These are phyloP conservation scores for Fusarium brevicatenulatum DNA, from an alignment of 2,329 filamentous ascomycete species.

Conservation along the genomic window DNA sequence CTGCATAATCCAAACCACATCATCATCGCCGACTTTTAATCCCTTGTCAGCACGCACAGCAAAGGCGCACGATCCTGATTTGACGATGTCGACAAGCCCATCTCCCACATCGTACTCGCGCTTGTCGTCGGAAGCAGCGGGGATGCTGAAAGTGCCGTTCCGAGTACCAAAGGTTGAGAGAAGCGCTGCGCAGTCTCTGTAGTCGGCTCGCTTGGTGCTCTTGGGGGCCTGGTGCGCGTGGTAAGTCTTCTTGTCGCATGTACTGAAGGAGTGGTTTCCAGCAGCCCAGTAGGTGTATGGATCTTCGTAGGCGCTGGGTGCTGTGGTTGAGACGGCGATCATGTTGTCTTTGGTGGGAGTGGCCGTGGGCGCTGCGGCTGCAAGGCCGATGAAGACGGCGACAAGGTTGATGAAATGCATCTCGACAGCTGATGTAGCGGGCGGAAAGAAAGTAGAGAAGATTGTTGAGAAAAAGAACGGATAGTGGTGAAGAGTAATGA, in stretches of 20 bases:
- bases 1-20: conserved; percentile 29
- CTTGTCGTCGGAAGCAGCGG: conserved; percentile 15
- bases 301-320: conserved; percentile 7
- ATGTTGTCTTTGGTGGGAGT: conserved; percentile 12
- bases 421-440: not conserved
- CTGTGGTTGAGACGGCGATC: conserved; percentile 32
- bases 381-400: conserved; percentile 24
- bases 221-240: conserved; percentile 17
- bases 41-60: conserved; percentile 38
- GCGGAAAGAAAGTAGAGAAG: not conserved
- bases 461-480: not conserved
- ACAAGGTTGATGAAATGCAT: conserved; percentile 29
- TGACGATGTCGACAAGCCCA: conserved; percentile 40
- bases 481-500: conserved; percentile 16
- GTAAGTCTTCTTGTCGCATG: conserved; percentile 45
- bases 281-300: conserved; percentile 42
- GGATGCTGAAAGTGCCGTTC: conserved; percentile 48
- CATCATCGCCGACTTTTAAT: conserved; percentile 26
- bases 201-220: conserved; percentile 43
- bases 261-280: conserved; percentile 33
- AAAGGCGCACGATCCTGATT: conserved; percentile 42
- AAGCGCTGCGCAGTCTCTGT: conserved; percentile 46
- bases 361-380: conserved; percentile 26
- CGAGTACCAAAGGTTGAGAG: conserved; percentile 44
- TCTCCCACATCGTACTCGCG: conserved; percentile 15